phyloP scores from a whole-genome alignment of 2,329 filamentous ascomycete species.

The Trichoderma sp. region DNA sequence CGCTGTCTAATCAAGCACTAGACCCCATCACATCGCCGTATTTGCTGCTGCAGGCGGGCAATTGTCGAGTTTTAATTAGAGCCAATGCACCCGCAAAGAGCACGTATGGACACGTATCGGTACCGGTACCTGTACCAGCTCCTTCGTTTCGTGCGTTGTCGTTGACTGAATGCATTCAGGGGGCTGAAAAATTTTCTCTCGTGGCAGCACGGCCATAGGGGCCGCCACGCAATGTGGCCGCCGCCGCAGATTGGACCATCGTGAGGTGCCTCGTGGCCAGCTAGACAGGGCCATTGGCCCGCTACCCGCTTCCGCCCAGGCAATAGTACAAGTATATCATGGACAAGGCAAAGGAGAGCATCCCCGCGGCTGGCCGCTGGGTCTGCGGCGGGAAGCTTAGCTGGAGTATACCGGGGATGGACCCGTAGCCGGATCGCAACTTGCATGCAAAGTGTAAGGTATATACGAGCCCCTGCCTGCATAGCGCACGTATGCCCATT shows the following conservation, averaged over 20 bases:
- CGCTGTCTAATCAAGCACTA: constrained; percentile 5
- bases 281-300: constrained; percentile 19
- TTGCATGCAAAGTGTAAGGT: neutral
- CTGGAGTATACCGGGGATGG: constrained; percentile 1
- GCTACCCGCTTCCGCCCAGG: constrained; percentile 24
- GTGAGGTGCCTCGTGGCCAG: constrained; percentile 21
- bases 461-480: neutral
- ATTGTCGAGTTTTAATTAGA: neutral
- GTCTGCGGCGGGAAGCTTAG: constrained; percentile 14
- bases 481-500: constrained; percentile 1
- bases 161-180: neutral
- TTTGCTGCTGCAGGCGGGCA: constrained; percentile 7
- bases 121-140: neutral
- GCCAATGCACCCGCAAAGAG: constrained; percentile 7
- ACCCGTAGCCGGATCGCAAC: constrained; percentile 22
- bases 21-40: neutral
- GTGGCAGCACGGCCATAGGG: neutral
- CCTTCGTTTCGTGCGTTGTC: neutral
- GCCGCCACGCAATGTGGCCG: constrained; percentile 23
- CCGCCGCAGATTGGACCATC: constrained; percentile 23
- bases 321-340: neutral
- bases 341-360: neutral
- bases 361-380: constrained; percentile 22
- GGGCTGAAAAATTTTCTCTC: constrained; percentile 14
- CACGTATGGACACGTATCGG: neutral